phyloP scores from a whole-genome alignment of 768 basidiomycete species.

The Psilocybe cubensis region DNA sequence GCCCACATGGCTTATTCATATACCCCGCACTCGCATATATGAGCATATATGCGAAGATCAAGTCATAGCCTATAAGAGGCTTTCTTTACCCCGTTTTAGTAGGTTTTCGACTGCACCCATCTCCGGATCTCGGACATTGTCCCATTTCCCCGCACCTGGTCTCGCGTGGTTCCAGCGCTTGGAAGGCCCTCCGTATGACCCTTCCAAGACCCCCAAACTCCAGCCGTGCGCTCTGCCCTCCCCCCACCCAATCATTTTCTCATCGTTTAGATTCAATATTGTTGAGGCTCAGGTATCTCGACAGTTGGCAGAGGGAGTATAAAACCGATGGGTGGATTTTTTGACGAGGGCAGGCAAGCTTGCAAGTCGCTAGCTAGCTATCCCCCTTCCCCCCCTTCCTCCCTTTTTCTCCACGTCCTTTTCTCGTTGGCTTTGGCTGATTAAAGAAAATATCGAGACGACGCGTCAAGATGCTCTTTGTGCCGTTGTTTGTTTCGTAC shows the following conservation, averaged over 20 bases:
- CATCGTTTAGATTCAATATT: neutral
- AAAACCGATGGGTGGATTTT: neutral
- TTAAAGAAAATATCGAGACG: neutral
- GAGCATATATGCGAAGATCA: neutral
- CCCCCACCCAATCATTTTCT: neutral
- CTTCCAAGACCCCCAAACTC: no score
- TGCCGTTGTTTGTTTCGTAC: slow-evolving; percentile 6
- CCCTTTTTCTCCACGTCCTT: neutral
- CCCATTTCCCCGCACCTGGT: neutral
- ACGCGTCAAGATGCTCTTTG: slow-evolving; percentile 1
- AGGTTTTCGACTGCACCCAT: neutral
- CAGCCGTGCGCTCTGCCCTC: no score
- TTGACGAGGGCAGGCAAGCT: no score
- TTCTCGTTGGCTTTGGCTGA: neutral
- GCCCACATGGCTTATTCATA: neutral
- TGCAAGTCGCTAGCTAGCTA: no score
- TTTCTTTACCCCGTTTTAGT: neutral
- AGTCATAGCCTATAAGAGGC: neutral
- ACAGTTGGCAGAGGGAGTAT: no score
- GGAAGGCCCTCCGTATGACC: neutral
- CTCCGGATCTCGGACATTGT: neutral
- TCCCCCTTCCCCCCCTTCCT: no score
- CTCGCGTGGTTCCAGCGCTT: neutral
- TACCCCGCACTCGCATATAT: neutral
- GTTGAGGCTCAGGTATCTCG: no score